phyloP scores from a whole-genome alignment of 306 rosid genomes.

The Ormosia semicastrata region DNA sequence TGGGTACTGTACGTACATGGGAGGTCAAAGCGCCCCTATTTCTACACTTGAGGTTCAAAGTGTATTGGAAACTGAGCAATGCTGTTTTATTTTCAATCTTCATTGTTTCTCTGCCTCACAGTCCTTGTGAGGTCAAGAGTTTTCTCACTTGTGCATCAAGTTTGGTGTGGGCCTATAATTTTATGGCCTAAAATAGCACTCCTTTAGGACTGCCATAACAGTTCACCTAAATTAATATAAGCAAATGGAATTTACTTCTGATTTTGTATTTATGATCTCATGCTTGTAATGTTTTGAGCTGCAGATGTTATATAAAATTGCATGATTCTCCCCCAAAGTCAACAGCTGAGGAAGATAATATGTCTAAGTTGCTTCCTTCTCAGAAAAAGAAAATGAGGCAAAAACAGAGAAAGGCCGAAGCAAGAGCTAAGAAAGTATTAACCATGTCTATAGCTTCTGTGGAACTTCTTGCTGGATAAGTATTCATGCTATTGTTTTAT shows the following conservation, averaged over 20 bases:
- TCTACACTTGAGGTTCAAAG: not conserved
- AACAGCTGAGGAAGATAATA: constrained; percentile 54
- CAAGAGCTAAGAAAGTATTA: constrained; percentile 69
- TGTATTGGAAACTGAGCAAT: not conserved
- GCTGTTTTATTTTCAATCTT: not conserved
- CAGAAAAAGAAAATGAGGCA: constrained; percentile 76
- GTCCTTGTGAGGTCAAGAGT: not conserved
- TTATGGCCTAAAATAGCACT: not conserved
- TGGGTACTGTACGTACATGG: not conserved
- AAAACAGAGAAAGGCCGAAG: constrained; percentile 73
- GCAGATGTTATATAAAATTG: constrained; percentile 67
- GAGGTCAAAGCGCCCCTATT: not conserved
- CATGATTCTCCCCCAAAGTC: constrained; percentile 67
- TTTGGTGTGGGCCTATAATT: constrained; percentile 1
- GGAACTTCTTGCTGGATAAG: not conserved
- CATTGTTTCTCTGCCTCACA: not conserved
- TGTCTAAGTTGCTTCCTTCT: constrained; percentile 67
- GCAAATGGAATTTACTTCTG: not conserved
- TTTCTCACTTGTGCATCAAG: not conserved
- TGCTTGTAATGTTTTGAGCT: constrained; percentile 11
- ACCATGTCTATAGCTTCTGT: constrained; percentile 7
- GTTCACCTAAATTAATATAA: not conserved
- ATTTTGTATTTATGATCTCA: constrained; percentile 1
- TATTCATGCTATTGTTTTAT: constrained; percentile 17
- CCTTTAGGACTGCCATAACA: not conserved